Evolutionary conservation across 108 stramenopile genomes (phyloP), one percentile per base, ranked within the genome.

Genomic region (Licmophora abbreviata): DNA sequence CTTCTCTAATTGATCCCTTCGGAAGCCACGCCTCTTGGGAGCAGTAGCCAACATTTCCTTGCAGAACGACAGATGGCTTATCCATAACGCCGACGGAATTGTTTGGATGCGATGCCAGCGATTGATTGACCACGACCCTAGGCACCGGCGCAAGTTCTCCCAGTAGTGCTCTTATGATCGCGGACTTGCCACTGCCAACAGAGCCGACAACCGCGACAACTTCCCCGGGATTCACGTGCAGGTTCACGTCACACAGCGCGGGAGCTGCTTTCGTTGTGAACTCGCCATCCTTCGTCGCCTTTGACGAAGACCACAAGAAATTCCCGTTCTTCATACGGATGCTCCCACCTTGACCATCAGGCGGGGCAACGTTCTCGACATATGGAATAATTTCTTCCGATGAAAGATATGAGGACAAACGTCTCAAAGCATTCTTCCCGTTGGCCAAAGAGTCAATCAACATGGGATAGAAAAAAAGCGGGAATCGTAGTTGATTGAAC

Each of bases 401-500:
- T 34, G 64, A 53, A 20, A 90, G 57, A 63, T 83, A 84, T 1
- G 68, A 61, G 8, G 81, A 60, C 24, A 90, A 78, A 21, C 83
- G 58, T 8, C 66, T 66, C 41, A 85, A 20, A 3, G 81, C 61
- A 45, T 81, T 80, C 34, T 66, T 68, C n/a, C 81, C 88, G 40
- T 78, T 85, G 4, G 79, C 83, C 36, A 85, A 48, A 0, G 76
- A 67, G 54, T 83, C 79, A 37, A 90, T 79, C 31, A 85, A 50
- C 83, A 85, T 90, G 11, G 88, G 88, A 48, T 83, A 90, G 43
- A 90, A 90, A 38, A 90, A 71, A 0, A 94, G 58, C n/a, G 88
- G 58, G 65, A 85, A 85, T 8, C 95, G 81, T 1, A 96, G 60
- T 55, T 94, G 92, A 73, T 96, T 91, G 70, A 96, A 93, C 17